Base-by-base conservation (phyloP, 2,329 filamentous ascomycete species). In the Akanthomyces muscarius region DNA sequence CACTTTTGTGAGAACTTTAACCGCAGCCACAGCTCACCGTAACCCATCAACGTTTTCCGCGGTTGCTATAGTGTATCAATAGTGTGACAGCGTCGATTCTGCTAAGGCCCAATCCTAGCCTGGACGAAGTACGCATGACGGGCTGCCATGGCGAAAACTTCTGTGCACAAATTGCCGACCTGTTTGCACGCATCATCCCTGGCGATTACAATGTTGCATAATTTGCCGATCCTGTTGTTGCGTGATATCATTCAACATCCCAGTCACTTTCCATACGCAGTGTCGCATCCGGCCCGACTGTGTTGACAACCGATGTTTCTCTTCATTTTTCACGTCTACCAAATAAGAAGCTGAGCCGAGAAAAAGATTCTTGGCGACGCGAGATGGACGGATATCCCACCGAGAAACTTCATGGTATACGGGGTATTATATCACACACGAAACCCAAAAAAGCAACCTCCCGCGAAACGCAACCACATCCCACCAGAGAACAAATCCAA, bases 341-440 rank as follows among this genome's bases (percentile, higher is more conserved):
- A 7, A 36, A 3, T 36, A 36, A 11, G 33, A 36, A 36, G 33
- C 33, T 36, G 38, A 41, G 38, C 7, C 13, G 11, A 41, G 10
- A 41, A 14, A 41, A 38, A 14, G 2, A 36, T 36, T 36, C 33
- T 36, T 36, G 10, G 33, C 10, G 10, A 36, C 33, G 33, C 33
- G 10, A 11, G 33, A 11, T 36, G 10, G 33, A 7, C 5, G 7
- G 2, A 36, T 36, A 10, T 36, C 33, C 6, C 7, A 36, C 33
- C 6, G 33, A 36, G 33, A 8, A 36, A n/a, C 44, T 50, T 41
- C 30, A 41, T 50, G 16, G 16, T 59, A 50, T 59, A 50, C n/a
- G 42, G 44, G 56, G 44, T 59, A 50, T 59, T 59, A 59, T 59
- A 59, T 41, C 45, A n/a, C 56, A 59, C 54, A 56, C 41, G 54